phyloP scores from a whole-genome alignment of 257 asterid species.

The Ehretia macrophylla region DNA sequence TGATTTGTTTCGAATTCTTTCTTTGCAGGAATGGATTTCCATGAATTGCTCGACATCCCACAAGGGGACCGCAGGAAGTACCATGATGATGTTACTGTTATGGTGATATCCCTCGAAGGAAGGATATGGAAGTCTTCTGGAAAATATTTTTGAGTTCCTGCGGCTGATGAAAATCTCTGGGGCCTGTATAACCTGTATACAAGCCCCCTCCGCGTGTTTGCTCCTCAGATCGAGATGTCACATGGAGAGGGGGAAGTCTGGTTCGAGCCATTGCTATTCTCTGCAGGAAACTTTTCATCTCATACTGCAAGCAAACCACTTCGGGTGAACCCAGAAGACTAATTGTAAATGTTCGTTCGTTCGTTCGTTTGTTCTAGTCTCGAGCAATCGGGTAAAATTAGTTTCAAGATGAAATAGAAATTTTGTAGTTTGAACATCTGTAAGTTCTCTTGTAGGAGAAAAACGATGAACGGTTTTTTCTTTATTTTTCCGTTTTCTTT shows the following conservation, averaged over 20 bases:
- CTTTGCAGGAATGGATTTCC: conserved; percentile 80
- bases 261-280: too few relatives aligned
- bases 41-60: conserved; percentile 90
- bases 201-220: conserved; percentile 11
- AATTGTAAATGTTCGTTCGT: too few relatives aligned
- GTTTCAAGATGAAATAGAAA: neutral
- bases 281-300: too few relatives aligned
- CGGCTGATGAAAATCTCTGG: neutral
- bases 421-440: conserved; percentile 1
- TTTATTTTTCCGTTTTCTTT: conserved; percentile 1
- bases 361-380: too few relatives aligned
- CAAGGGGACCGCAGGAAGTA: conserved; percentile 94
- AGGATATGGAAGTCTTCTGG: conserved; percentile 96
- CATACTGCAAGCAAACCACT: too few relatives aligned
- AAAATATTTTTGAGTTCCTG: conserved; percentile 56
- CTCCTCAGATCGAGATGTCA: conserved; percentile 4
- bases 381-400: neutral
- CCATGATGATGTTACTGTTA: conserved; percentile 92
- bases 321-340: neutral
- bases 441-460: too few relatives aligned
- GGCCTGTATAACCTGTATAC: conserved; percentile 6
- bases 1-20: conserved; percentile 13
- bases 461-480: too few relatives aligned
- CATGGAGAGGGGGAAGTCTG: too few relatives aligned
- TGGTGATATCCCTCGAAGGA: conserved; percentile 97